Base-by-base conservation (phyloP, 176 grass and related monocot genomes). In the Juncus inflexus region DNA sequence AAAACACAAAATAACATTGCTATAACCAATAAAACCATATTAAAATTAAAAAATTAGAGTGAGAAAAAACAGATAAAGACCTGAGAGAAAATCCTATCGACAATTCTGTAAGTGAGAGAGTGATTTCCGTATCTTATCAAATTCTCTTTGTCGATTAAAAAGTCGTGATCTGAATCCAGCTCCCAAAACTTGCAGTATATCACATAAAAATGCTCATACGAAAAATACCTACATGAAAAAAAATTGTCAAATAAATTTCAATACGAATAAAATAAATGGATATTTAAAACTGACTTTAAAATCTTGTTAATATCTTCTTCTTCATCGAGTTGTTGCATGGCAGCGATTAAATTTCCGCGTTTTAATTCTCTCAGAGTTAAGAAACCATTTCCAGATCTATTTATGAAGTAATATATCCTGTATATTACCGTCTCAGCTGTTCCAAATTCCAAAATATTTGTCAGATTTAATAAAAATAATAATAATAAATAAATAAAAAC, bases 131-230 rank as follows among this genome's bases (percentile, higher is more conserved):
- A 99, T 99, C 76, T 89, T 64, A 99, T 94, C 55, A 99, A 89
- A 65, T 99, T 99, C 70, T 99, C 95, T 83, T 94, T 99, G 71
- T 99, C 95, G 59, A 99, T 99, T 37, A 94, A 84, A 79, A 99
- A 94, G 80, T 99, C 95, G 69, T 99, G 95, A 82, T 99, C 95
- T 76, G 95, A 80, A 62, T 94, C 95, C 51, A 99, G 80, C 80
- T 99, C 95, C 95, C 95, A 99, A 65, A 99, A 99, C 65, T 99
- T 99, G 66, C 95, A 99, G 67, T 99, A 99, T 67, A 99, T 94
- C 40, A 99, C 95, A 92, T 99, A 99, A 11, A 99, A 99, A 61
- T 99, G 95, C 66, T 99, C 95, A 41, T 99, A 99, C 38, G 95
- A 99, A 70, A 99, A 99, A 66, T 90, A 99, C 75, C 95, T 99